Evolutionary conservation across 441 rosid species (phyloP), one percentile per base, ranked within the genome.

Genomic region (Caryocar brasiliense): DNA sequence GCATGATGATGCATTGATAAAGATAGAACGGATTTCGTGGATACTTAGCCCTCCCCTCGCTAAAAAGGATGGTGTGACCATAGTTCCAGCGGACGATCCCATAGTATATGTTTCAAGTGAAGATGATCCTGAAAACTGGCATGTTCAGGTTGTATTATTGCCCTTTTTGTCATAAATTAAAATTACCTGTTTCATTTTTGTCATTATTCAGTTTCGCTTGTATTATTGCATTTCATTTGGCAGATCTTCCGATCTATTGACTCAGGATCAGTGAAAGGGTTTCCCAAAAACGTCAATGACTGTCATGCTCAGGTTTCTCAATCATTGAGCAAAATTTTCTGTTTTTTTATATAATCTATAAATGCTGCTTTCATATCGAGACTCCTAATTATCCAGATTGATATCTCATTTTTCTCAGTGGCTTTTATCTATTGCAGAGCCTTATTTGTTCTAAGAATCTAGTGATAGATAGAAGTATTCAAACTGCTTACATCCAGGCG

Each of bases 211-310:
- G 30, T 40, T 17, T 3, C 6, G n/a, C 24, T 40, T 19, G 9
- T 26, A 4, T 7, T 52, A 46, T 32, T 64, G n/a, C n/a, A n/a
- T 38, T 61, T 53, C 24, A 36, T 55, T 70, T 53, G 45, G 43
- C 70, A 91, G 98, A 59, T 87, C 54, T 87, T 91, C 58, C 82
- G 96, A 12, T 87, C 98, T 25, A 91, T 91, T 38, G 98, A 91
- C 75, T 76, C 85, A 4, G 88, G 85, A 68, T 87, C 96, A 25
- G 13, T 91, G 62, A 85, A 73, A 70, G 98, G 98, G 50, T 87
- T 91, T 72, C 98, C 98, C 2, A 85, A 73, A 61, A 38, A 20
- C 34, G 58, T 66, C 26, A 49, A 61, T 17, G 28, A 71, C 35
- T 76, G 81, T 60, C 59, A 65, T 38, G 72, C 61, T 11, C 77